Evolutionary conservation across 176 grass and related monocot species (phyloP).

Genomic region (Saccharum spontaneum): DNA sequence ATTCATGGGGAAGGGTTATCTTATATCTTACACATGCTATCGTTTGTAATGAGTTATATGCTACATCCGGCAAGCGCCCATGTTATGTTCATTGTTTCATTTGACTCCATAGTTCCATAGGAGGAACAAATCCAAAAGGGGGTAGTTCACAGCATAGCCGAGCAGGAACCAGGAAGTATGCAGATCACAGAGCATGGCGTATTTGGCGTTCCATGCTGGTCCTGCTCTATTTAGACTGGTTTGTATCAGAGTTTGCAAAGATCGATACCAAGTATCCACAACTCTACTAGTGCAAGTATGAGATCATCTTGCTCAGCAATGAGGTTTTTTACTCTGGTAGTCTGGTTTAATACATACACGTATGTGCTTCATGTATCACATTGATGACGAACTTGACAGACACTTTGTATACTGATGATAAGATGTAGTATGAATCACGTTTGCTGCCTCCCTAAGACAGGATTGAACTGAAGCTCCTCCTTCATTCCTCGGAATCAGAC

Average conservation of each 20-base stretch:
- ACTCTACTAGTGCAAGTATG: not conserved
- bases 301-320: not conserved
- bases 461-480: not conserved
- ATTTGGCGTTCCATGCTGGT: not conserved
- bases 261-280: not conserved
- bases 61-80: not conserved
- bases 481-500: conserved; percentile 50
- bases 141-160: not conserved
- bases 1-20: not conserved
- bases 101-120: no score
- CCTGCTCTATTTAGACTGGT: not conserved
- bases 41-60: not conserved
- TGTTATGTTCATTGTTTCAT: no score
- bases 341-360: not conserved
- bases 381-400: not conserved
- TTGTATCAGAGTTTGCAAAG: not conserved
- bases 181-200: not conserved
- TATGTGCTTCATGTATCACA: not conserved
- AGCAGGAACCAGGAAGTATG: not conserved
- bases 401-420: not conserved
- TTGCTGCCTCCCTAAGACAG: not conserved
- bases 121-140: no score
- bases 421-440: not conserved
- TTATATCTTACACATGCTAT: not conserved
- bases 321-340: not conserved